Evolutionary conservation across 2,329 filamentous ascomycete species (phyloP).

Genomic region (Diplodia sapinea): DNA sequence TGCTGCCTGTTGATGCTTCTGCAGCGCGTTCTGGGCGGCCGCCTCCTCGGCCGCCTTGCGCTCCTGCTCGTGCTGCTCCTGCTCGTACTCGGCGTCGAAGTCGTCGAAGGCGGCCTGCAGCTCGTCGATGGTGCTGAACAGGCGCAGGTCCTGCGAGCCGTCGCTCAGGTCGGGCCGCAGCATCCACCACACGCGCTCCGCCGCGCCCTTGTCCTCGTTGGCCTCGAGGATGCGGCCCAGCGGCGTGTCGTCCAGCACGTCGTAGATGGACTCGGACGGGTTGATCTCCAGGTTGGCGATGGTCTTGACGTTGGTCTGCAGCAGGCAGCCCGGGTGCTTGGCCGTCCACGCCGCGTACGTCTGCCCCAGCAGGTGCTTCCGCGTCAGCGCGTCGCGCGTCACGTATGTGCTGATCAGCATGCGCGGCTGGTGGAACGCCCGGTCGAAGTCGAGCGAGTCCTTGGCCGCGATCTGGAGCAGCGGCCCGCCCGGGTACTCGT

Average conservation of each 20-base stretch:
- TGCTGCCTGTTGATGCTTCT: not conserved
- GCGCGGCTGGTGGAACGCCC: constrained; percentile 67
- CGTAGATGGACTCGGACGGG: constrained; percentile 94
- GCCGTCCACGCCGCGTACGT: constrained; percentile 85
- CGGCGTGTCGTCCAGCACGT: constrained; percentile 86
- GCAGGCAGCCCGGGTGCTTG: constrained; percentile 75
- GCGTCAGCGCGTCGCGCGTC: constrained; percentile 92
- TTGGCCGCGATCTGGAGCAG: constrained; percentile 84
- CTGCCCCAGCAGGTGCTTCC: constrained; percentile 88
- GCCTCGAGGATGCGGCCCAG: constrained; percentile 75
- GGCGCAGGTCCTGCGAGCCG: constrained; percentile 85
- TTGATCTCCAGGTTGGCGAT: constrained; percentile 91
- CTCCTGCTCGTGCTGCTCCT: not conserved
- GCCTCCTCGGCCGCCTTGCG: too few relatives aligned
- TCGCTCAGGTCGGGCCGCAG: constrained; percentile 98
- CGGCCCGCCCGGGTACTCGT: constrained; percentile 52
- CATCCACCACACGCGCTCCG: constrained; percentile 85
- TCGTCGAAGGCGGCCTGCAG: constrained; percentile 89
- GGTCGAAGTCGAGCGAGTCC: constrained; percentile 84
- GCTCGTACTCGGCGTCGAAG: constrained; percentile 77
- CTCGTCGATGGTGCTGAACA: constrained; percentile 85
- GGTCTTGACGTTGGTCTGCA: constrained; percentile 74
- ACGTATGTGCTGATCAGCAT: constrained; percentile 86
- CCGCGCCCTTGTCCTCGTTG: constrained; percentile 60
- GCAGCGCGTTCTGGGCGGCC: not conserved